Conservation (phyloP, 2,329 filamentous ascomycete species). For the Xylariomycetidae sp. region DNA sequence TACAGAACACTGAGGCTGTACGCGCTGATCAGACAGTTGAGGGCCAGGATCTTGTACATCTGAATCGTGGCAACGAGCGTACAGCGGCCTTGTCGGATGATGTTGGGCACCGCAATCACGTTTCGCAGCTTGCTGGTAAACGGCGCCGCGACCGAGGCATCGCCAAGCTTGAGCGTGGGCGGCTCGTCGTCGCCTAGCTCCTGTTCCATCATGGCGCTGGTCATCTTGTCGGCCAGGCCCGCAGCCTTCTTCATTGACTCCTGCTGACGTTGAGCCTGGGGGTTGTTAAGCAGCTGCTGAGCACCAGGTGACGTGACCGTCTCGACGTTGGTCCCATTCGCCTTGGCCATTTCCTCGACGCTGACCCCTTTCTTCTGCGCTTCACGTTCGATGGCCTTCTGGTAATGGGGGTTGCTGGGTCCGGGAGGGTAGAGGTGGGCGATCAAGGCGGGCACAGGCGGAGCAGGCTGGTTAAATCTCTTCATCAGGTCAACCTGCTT, state of each 20-base stretch:
- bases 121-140: conserved; percentile 98
- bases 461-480: conserved; percentile 86
- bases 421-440: conserved; percentile 93
- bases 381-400: conserved; percentile 85
- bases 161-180: conserved; percentile 91
- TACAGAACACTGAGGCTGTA: conserved; percentile 97
- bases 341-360: conserved; percentile 49
- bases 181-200: conserved; percentile 87
- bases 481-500: conserved; percentile 91
- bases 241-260: conserved; percentile 67
- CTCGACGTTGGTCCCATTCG: conserved; percentile 50
- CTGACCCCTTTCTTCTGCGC: conserved; percentile 70
- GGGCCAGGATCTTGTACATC: conserved; percentile 99
- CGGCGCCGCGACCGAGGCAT: conserved; percentile 92
- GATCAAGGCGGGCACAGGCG: conserved; percentile 88
- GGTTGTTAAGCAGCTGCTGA: conserved; percentile 48
- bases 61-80: conserved; percentile 97
- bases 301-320: conserved; percentile 63
- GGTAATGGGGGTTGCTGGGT: conserved; percentile 85
- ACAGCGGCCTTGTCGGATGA: conserved; percentile 94
- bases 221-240: conserved; percentile 79
- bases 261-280: conserved; percentile 53
- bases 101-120: conserved; percentile 95
- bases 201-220: conserved; percentile 79
- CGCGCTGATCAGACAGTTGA: conserved; percentile 96